Evolutionary conservation across 73 alveolate species (phyloP), one percentile per base, ranked within the genome.

Genomic region (Paramecium tetraurelia): DNA sequence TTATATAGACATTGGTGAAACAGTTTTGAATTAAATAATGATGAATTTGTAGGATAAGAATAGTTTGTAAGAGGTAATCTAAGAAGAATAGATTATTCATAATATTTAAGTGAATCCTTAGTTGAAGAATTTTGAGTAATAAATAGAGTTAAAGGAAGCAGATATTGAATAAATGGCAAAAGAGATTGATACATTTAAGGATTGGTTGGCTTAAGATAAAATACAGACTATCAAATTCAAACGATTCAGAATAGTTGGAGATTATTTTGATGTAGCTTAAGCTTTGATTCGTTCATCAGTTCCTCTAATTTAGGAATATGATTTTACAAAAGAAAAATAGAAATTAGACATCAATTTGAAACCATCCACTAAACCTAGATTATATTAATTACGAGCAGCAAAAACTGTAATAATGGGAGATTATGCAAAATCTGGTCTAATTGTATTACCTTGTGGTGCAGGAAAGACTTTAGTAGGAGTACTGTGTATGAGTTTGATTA

Each of bases 391-490:
- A 87, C 92, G 96, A 87, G 98, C 98, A 24, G 76, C 94, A 29
- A 94, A 95, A 92, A 95, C 88, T 38, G 95, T 95, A 89, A 93
- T 95, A 38, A 95, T 84, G 71, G 92, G 92, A 29, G 96, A 94
- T 27, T 77, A 92, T 27, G 98, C 98, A 22, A 72, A 96, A 80
- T 93, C 97, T 31, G 98, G 98, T 0, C 72, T 95, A 7, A 95
- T 95, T 58, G 96, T 95, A n/a, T 86, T 95, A 27, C 98, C 98
- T 7, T 95, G 98, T 94, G 98, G 98, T 5, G 96, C 98, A 69
- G 98, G 98, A 3, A 95, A 95, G 88, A 95, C 98, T 10, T 72
- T 95, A 58, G 98, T 95, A 14, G 98, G 98, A 38, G 95, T 95
- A 1, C 72, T 95, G 48, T 86, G 97, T 58, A 86, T 93, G n/a